A percentile compares a stretch with the other conserved stretches of the same genome.
Conservation (phyloP, 148 eudicot genomes). For the Silene latifolia region DNA sequence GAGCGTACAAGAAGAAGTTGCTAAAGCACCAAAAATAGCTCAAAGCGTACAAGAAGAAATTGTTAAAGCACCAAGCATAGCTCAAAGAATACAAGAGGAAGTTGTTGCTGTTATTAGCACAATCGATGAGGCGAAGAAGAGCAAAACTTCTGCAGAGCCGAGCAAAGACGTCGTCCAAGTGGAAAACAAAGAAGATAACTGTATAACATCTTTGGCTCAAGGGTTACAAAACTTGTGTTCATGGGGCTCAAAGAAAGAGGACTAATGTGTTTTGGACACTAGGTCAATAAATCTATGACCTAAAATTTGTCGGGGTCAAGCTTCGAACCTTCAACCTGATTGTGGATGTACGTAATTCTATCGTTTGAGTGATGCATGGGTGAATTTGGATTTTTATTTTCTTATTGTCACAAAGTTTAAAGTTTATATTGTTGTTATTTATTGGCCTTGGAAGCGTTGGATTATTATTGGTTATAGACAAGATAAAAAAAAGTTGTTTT, state of each 20-base stretch:
- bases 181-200: slow-evolving; percentile 36
- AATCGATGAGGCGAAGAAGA: slow-evolving; percentile 19
- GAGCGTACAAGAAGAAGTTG: neutral
- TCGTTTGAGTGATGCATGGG: neutral
- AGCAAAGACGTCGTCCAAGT: neutral
- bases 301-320: neutral
- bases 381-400: neutral
- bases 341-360: neutral
- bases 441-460: too few species aligned
- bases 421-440: too few species aligned
- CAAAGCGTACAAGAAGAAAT: neutral
- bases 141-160: neutral
- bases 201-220: slow-evolving; percentile 35
- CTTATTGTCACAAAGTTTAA: neutral
- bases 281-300: neutral
- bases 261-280: neutral
- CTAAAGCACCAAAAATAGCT: neutral
- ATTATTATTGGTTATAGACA: too few species aligned
- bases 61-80: slow-evolving; percentile 48
- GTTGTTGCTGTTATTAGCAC: slow-evolving; percentile 42
- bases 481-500: too few species aligned
- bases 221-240: slow-evolving; percentile 47
- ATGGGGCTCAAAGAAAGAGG: slow-evolving; percentile 34
- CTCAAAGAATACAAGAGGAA: slow-evolving; percentile 56
- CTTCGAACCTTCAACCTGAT: neutral